Evolutionary conservation across 306 rosid genomes (phyloP), one percentile per base, ranked within the genome.

Genomic region (Aeschynomene evenia): DNA sequence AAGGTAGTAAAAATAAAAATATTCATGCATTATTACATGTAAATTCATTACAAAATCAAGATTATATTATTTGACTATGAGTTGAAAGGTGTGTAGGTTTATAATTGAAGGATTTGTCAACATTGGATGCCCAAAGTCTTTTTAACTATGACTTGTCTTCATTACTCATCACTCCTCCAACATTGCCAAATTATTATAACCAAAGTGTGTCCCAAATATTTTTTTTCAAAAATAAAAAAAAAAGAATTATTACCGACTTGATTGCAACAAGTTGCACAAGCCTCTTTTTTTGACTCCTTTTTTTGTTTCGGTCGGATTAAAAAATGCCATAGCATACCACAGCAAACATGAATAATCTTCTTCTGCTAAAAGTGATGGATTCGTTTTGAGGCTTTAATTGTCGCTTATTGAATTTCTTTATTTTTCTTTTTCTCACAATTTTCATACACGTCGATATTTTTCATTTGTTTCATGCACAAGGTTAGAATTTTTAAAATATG

Each of bases 261-360:
- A 43, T 29, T 42, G 50, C 21, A 62, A 9, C 70, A 39, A 34
- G 7, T 37, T 14, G 49, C 19, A 66, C 31, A 28, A 59, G 68
- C 76, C 68, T 71, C 76, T 59, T 71, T 71, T 7, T 62, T 73
- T 73, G 77, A 73, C 77, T 18, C 36, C 34, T 46, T 37, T 21
- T 60, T 33, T 46, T 37, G n/a, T 60, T 33, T 10, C 23, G 9
- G 8, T 22, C 6, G 13, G 21, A 39, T 21, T 37, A 62, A 56
- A 39, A 40, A 6, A 3, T 0, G 19, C 19, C 39, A 11, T 19
- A 57, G 6, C 34, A 57, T 29, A 57, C 2, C 28, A 50, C 28
- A 6, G 31, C 58, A 21, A 21, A 9, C 4, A 22, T 52, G 15
- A 51, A 20, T 5, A 5, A 5, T 21, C 22, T 21, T 52, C 58